Evolutionary conservation across 2,329 filamentous ascomycete genomes (phyloP), one percentile per base, ranked within the genome.

Genomic region (Xylaria sp.): DNA sequence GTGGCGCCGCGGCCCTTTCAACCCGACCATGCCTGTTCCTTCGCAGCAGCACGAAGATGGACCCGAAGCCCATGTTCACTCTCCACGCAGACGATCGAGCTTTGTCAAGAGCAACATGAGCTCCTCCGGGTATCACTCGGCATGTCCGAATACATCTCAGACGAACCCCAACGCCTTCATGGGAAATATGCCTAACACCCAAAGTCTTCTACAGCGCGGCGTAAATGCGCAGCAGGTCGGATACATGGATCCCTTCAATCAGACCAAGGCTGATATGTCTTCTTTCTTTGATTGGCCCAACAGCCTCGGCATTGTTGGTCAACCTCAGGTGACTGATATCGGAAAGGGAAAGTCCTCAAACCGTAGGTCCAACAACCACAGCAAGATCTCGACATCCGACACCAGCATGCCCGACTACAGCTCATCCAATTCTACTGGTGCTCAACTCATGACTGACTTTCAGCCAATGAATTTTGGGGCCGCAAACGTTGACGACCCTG

Each of bases 11-110:
- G 79, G 82, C 20, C 80, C 82, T 15, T 79, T 82, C 69, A 79
- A 81, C 72, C 81, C 77, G 64, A 82, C 79, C 52, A 83, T 80
- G 78, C 79, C 77, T 10, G 79, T 84, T 1, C 81, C 83, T 1
- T 77, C 82, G 0, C 81, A 82, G 44, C 77, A 79, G 3, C 78
- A 81, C 1, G 84, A 86, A 50, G 83, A 85, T 52, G 80, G 81
- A 2, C 78, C 84, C 2, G 86, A 90, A n/a, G 83, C 84, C 7
- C 90, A 92, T 76, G 82, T 86, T 1, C 90, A 92, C 74, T 91
- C 90, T 0, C 90, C 90, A 23, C 84, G 85, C 25, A 81, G 81
- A 51, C 79, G 76, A 48, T 69, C 75, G 1, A 70, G 74, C 50
- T 70, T 73, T 2, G 59, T 72, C 34, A 76, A 74, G 50, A 59